Evolutionary conservation across 192 early-diverging fungal genomes (phyloP), one percentile per base, ranked within the genome.

Genomic region (Entomortierella beljakovae): DNA sequence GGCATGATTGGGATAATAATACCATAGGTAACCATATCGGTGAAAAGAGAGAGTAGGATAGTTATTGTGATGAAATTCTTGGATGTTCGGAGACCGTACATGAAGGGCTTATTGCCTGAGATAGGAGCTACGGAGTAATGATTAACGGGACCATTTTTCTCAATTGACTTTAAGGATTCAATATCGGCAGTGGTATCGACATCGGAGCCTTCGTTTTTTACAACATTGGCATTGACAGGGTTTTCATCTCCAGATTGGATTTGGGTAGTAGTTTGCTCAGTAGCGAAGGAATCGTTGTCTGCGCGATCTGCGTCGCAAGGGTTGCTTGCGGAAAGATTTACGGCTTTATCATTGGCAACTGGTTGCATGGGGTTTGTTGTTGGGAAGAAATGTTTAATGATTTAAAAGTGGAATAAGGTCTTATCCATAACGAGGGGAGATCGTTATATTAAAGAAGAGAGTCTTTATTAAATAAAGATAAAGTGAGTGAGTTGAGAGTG

Each of bases 1-100:
- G 92, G 92, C 52, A 92, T 81, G 51, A 90, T 85, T 13, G 92
- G 92, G 22, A 94, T 88, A 32, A 90, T 87, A 28, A 92, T 82
- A 18, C 92, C 92, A 61, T 94, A 93, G 22, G 90, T 88, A 6
- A 90, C 68, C 68, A 79, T 79, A 57, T 79, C 75, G 22, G 75
- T 70, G 50, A 79, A 79, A 10, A 79, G 61, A 15, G 67, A 29
- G 32, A 79, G 28, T 23, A 79, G 75, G 51, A 79, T 79, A 22
- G 75, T 79, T 31, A 79, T 2, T 23, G 75, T 79, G 57, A 79
- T 70, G 60, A 54, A 79, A 57, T 79, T 29, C 56, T 79, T 79
- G 38, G 43, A 49, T 22, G 67, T 70, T 18, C 75, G 66, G 34
- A 79, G 23, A 18, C 31, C 22, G 26, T 65, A 69, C 22, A 79